Evolutionary conservation across 163 green algal species (phyloP), one percentile per base, ranked within the genome.

Genomic region (Trebouxia gelatinosa): DNA sequence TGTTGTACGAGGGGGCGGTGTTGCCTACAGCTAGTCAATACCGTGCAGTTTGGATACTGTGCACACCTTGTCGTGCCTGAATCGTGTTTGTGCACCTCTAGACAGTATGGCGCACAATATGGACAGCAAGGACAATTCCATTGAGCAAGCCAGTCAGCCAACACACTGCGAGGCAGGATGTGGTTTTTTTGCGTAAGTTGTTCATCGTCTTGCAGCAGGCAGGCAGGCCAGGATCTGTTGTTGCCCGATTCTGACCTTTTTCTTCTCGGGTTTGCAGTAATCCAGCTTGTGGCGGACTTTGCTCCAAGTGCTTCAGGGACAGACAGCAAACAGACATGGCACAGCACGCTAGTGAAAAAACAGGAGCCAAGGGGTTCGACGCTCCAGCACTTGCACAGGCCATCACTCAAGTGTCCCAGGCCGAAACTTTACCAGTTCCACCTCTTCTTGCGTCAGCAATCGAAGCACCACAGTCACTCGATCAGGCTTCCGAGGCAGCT

Each of bases 301-400:
- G 90, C 87, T 91, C 83, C 70, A 92, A 93, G 81, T 94, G 90
- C 82, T 92, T 86, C 81, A 75, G 82, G 26, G 86, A 93, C 39
- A 40, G 34, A 7, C 74, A 84, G 67, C 59, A 74, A 29, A 28
- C 29, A 21, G 67, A 82, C 64, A 23, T 54, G 37, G 50, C 35
- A 23, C 64, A 72, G 68, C 68, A 76, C 40, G 40, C 68, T 29
- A 76, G 46, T 29, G 31, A 62, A 29, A 39, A 62, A 28, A 43
- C 68, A 62, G 68, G 40, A 19, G 46, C 68, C 2, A 76, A 76
- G 34, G 29, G 31, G 9, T 39, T 59, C 43, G 68, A 29, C 29
- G 40, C 68, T 76, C 68, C 68, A 62, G 67, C 67, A 16, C 28
- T 61, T 9, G 32, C 40, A 7, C 29, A 62, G 40, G 46, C 68